These are phyloP conservation scores for Backusella tarrabulga DNA, from an alignment of 192 early-diverging fungal species.

Conservation along the genomic window DNA sequence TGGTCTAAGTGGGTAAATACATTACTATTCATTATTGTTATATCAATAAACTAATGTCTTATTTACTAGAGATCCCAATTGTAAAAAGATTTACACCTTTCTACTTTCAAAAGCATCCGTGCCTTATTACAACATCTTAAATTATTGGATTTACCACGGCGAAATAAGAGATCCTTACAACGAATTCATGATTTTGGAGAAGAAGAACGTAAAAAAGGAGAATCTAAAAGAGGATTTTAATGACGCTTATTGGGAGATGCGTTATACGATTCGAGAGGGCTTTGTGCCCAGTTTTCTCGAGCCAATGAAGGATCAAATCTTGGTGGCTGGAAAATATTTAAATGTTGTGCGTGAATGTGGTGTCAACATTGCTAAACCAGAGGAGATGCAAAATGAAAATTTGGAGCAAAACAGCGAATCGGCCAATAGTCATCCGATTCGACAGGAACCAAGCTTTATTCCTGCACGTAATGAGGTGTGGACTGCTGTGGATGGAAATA, in stretches of 20 bases:
- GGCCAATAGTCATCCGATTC: background rate
- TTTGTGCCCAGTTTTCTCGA: conserved; percentile 77
- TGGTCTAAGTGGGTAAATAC: conserved; percentile 62
- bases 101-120: conserved; percentile 73
- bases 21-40: background rate
- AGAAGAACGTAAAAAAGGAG: conserved; percentile 55
- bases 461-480: conserved; percentile 48
- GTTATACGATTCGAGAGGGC: conserved; percentile 67
- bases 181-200: conserved; percentile 93
- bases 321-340: conserved; percentile 92
- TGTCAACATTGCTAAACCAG: conserved; percentile 40
- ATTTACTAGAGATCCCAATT: conserved; percentile 57
- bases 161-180: conserved; percentile 84
- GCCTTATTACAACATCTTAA: conserved; percentile 83
- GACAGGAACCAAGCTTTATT: conserved; percentile 3
- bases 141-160: conserved; percentile 87
- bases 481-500: conserved; percentile 58
- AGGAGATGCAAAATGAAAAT: conserved; percentile 20
- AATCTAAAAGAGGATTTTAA: conserved; percentile 75
- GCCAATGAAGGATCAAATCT: conserved; percentile 73
- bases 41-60: background rate
- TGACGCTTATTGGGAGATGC: conserved; percentile 81
- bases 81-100: conserved; percentile 77
- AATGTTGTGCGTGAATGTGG: conserved; percentile 91
- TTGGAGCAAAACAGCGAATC: conserved; percentile 23